Conservation (phyloP, 2,329 filamentous ascomycete genomes). For the Volutella citrinella region DNA sequence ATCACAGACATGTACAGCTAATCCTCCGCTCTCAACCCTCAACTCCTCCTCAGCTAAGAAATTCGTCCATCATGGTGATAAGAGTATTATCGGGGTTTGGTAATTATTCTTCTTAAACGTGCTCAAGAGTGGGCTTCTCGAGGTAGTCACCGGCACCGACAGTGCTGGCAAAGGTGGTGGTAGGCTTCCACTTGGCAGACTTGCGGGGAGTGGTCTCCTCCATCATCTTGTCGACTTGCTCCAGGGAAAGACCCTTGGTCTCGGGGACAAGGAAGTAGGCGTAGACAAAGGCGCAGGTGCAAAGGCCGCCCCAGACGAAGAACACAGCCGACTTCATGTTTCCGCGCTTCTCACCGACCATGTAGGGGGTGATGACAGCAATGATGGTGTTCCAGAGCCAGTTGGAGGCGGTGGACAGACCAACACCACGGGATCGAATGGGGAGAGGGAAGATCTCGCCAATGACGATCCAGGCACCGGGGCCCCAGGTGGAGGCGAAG, state of each 20-base stretch:
- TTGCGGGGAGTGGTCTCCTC: constrained; percentile 78
- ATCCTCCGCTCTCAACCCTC: no score
- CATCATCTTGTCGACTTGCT: constrained; percentile 85
- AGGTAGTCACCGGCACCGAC: constrained; percentile 27
- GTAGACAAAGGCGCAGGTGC: constrained; percentile 58
- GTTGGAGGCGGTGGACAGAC: constrained; percentile 82
- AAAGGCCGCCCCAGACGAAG: constrained; percentile 73
- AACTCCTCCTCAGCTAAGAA: no score
- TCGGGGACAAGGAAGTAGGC: constrained; percentile 72
- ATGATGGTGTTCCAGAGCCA: constrained; percentile 76
- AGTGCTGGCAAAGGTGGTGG: constrained; percentile 62
- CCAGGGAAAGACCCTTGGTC: constrained; percentile 73
- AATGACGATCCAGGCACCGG: constrained; percentile 76
- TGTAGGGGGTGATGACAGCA: constrained; percentile 67
- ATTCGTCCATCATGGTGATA: no score
- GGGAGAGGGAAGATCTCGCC: constrained; percentile 89
- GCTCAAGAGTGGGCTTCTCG: constrained; percentile 27
- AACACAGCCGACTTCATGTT: constrained; percentile 63
- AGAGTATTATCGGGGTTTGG: no score
- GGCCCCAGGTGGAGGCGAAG: constrained; percentile 88
- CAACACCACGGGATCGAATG: constrained; percentile 84
- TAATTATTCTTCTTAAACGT: no score
- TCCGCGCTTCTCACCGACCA: constrained; percentile 45
- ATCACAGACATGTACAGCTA: no score
- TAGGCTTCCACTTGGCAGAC: constrained; percentile 73